Percentiles rank a stretch among this genome's conserved stretches.
These are phyloP conservation scores for Pseudotsuga menziesii DNA, from an alignment of 75 land plant genomes.

Conservation along the genomic window DNA sequence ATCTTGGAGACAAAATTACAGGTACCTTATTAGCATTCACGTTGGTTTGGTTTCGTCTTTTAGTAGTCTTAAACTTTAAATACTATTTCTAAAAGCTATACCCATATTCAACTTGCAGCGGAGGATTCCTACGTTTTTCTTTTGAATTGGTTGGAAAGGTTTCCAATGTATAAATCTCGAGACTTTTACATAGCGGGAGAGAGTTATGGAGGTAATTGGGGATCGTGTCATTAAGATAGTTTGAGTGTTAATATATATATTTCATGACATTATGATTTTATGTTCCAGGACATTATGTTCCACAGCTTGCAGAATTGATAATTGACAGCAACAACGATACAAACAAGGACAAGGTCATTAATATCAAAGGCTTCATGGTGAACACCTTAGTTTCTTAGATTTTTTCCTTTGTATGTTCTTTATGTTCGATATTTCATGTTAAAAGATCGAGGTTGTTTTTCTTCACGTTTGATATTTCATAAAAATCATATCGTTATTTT, in stretches of 20 bases:
- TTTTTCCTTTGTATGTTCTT: too few relatives aligned
- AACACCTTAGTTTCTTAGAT: constrained; percentile 9
- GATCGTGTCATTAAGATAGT: not conserved
- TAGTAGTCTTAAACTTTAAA: too few relatives aligned
- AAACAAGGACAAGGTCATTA: constrained; percentile 46
- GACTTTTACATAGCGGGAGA: constrained; percentile 73
- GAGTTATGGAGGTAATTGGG: constrained; percentile 65
- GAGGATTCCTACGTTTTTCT: constrained; percentile 25
- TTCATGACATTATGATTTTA: too few relatives aligned
- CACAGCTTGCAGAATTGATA: constrained; percentile 78
- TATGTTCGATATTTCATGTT: too few relatives aligned
- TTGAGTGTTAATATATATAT: too few relatives aligned
- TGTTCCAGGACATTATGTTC: constrained; percentile 63
- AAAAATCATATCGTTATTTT: too few relatives aligned
- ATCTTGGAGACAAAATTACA: constrained; percentile 12
- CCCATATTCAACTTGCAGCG: not conserved
- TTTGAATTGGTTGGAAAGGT: constrained; percentile 59
- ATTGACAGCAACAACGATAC: too few relatives aligned
- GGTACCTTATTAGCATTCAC: not conserved
- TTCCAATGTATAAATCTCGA: constrained; percentile 53
- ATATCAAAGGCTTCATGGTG: constrained; percentile 86
- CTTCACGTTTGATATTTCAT: too few relatives aligned
- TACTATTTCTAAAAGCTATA: too few relatives aligned
- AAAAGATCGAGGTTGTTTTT: too few relatives aligned
- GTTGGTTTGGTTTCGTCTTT: too few relatives aligned